Base-by-base conservation (phyloP, 2,329 filamentous ascomycete genomes). In the Tolypocladium inflatum region DNA sequence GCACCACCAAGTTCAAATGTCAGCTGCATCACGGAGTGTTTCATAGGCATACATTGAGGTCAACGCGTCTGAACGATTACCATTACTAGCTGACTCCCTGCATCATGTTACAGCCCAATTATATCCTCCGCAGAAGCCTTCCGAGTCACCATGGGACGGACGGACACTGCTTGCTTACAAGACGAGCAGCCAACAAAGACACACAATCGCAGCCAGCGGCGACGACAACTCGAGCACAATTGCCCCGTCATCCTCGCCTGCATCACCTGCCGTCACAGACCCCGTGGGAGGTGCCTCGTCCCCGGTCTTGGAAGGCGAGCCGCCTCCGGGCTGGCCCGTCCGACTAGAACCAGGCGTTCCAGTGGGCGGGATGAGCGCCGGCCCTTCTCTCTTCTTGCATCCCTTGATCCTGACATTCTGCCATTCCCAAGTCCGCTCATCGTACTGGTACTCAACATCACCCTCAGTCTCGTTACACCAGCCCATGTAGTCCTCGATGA, bases 401-500 rank as follows among this genome's bases (percentile, higher is more conserved):
- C 68, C 69, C 3, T 62, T 56, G 59, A 72, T 62, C 19, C 63
- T 57, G 43, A 72, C 63, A 45, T 66, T 65, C 57, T 65, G 63
- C 69, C 69, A 72, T n/a, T 64, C 64, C 19, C 58, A 58, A 1
- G 64, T 64, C 43, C 62, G 57, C 55, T 68, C 65, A 48, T 64
- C 62, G 58, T 68, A 70, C 55, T 63, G 59, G 42, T 72, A 72
- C 59, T 67, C 62, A 7, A 68, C 62, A 4, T 57, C 55, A 2
- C 58, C 58, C 5, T 60, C 59, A 13, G 62, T 59, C 52, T 63
- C 60, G 48, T 64, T 61, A 58, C 69, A 68, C 26, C 63, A 65
- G n/a, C 66, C 69, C 8, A 60, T 56, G 60, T 69, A 70, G 59
- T 72, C 70, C 37, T 66, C 62, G 8, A 72, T 55, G 52, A 66